phyloP scores from a whole-genome alignment of 2,329 filamentous ascomycete species.

The Macrophomina tecta region DNA sequence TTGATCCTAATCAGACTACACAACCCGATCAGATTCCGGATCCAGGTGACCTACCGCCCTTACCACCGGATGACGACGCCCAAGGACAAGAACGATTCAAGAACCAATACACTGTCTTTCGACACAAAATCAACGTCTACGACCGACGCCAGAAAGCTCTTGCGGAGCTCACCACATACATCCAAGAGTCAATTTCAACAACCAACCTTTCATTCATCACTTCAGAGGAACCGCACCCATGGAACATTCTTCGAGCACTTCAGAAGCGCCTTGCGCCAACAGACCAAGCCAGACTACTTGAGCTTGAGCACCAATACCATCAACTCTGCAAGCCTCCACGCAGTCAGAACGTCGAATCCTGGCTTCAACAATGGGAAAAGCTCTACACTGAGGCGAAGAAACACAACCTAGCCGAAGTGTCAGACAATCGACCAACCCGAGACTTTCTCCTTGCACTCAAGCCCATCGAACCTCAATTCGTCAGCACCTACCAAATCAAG shows the following conservation, averaged over 20 bases:
- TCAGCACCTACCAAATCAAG: conserved; percentile 4
- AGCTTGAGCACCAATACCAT: conserved; percentile 3
- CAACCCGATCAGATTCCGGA: neutral
- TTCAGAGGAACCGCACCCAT: neutral
- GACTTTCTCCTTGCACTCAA: conserved; percentile 1
- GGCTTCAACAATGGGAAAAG: neutral
- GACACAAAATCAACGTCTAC: neutral
- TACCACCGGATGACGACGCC: neutral
- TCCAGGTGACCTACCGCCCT: neutral
- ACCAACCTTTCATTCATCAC: neutral
- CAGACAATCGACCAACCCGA: neutral
- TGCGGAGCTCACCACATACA: neutral
- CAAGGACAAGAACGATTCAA: neutral
- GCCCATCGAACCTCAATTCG: neutral
- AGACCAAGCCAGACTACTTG: neutral
- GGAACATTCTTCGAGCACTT: neutral
- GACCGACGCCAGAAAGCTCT: neutral
- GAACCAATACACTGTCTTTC: neutral
- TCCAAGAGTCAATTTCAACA: neutral
- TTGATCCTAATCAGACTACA: neutral
- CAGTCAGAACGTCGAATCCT: neutral
- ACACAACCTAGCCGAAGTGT: neutral
- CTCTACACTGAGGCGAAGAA: conserved; percentile 2
- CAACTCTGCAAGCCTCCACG: neutral
- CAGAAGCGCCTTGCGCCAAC: neutral